phyloP scores from a whole-genome alignment of 179 eudicot genomes.

The Heliamphora pulchella region DNA sequence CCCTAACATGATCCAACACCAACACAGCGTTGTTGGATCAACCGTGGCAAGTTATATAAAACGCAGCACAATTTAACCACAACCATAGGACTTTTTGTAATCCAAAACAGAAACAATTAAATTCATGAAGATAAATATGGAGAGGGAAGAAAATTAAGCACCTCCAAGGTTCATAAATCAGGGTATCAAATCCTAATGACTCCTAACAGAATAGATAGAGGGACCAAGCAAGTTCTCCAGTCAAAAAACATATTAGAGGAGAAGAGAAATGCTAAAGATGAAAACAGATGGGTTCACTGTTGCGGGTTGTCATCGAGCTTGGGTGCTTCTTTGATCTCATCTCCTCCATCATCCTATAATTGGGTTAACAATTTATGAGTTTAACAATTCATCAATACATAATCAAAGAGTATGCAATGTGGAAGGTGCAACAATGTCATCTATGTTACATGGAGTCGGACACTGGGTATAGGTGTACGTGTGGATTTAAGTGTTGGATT shows the following conservation, averaged over 20 bases:
- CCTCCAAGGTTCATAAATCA: constrained; percentile 8
- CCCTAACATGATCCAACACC: no score
- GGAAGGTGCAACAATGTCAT: no score
- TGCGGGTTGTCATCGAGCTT: constrained; percentile 22
- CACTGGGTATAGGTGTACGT: no score
- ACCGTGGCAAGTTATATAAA: no score
- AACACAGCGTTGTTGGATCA: no score
- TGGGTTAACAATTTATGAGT: neutral
- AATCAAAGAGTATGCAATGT: neutral
- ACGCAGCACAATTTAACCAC: neutral
- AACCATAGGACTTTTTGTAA: neutral
- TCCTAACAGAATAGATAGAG: neutral
- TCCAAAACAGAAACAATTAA: constrained; percentile 8
- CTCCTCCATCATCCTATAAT: constrained; percentile 26
- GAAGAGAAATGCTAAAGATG: constrained; percentile 9
- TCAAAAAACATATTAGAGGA: constrained; percentile 11
- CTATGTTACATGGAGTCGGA: no score
- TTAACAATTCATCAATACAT: neutral
- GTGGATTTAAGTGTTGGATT: no score
- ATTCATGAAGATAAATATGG: neutral
- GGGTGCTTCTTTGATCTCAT: constrained; percentile 33
- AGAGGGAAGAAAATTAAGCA: neutral
- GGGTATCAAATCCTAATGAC: neutral
- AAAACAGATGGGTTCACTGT: neutral
- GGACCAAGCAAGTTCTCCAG: constrained; percentile 8